Base-by-base conservation (phyloP, 176 grass and related monocot species). In the Saccharum spontaneum region DNA sequence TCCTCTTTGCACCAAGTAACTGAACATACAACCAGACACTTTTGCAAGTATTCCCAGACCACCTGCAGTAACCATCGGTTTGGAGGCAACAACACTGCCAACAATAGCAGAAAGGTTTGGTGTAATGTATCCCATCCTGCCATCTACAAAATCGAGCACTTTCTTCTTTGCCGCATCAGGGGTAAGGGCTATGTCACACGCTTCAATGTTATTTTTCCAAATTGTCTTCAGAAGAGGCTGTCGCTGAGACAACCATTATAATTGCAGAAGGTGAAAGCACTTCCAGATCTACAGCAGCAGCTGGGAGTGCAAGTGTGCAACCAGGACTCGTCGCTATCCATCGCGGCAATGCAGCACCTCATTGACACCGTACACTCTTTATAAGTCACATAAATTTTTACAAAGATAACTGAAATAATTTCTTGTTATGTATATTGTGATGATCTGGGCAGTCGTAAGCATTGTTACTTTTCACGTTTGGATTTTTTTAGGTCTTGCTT, bases 21-120 rank as follows among this genome's bases (percentile, higher is more conserved):
- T 95, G 95, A 76, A 95, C 91, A 85, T 98, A 71, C 95, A 98
- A 69, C 93, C 87, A n/a, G 95, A 91, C 93, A 98, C 93, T 88
- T 95, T 98, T 76, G 92, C 89, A 33, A 95, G 83, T 67, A 87
- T 91, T 28, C 79, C 84, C 77, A 95, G 88, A 82, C 91, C 95
- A 71, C 92, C 92, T 84, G 95, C 91, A 41, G 83, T 91, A 44
- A 92, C 95, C 92, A 95, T 92, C 34, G 93, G 83, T 90, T 94
- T 98, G 31, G 92, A 90, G 40, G 92, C 92, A 90, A 98, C 92
- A 49, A 87, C 87, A 64, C 89, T 94, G 33, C 92, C 92, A 85
- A 91, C 89, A 63, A 98, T 93, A 23, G 91, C 95, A 82, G 92
- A 94, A 70, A 98, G 84, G 76, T 98, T 98, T 44, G 92, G 95